These are phyloP conservation scores for Melocanna baccifera DNA, from an alignment of 176 grass and related monocot genomes.

Conservation along the genomic window DNA sequence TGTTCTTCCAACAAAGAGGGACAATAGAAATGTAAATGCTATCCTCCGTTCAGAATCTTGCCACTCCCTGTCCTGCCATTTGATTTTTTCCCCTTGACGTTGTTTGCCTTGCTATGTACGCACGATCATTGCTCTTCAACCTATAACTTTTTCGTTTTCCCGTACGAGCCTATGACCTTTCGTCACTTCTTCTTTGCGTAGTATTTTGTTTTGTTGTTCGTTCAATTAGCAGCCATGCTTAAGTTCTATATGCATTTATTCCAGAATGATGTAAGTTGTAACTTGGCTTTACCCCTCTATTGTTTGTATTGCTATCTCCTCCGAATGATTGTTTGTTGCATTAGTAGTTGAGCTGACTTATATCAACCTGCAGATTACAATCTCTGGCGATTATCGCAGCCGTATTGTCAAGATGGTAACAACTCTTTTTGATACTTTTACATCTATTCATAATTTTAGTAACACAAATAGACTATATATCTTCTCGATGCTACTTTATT, in stretches of 20 bases:
- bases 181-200: background rate
- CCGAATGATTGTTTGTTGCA: background rate
- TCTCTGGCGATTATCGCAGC: constrained; percentile 75
- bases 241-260: background rate
- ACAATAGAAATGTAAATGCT: constrained; percentile 1
- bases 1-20: background rate
- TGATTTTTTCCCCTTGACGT: background rate
- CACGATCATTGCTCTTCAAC: background rate
- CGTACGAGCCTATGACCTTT: background rate
- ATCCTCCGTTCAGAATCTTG: background rate
- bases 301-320: background rate
- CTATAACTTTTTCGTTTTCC: background rate
- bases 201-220: background rate
- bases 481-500: constrained; percentile 2
- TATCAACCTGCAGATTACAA: constrained; percentile 57
- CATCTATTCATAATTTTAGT: background rate
- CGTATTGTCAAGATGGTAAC: constrained; percentile 98
- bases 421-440: background rate
- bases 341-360: constrained; percentile 28
- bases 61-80: background rate
- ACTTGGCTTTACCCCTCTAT: background rate
- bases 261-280: background rate
- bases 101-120: background rate
- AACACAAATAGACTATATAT: background rate
- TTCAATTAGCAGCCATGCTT: background rate